Percentiles rank a stretch among this genome's conserved stretches.
phyloP scores from a whole-genome alignment of 2,329 filamentous ascomycete species.

The Xenosphaeropsis pyriputrescens region DNA sequence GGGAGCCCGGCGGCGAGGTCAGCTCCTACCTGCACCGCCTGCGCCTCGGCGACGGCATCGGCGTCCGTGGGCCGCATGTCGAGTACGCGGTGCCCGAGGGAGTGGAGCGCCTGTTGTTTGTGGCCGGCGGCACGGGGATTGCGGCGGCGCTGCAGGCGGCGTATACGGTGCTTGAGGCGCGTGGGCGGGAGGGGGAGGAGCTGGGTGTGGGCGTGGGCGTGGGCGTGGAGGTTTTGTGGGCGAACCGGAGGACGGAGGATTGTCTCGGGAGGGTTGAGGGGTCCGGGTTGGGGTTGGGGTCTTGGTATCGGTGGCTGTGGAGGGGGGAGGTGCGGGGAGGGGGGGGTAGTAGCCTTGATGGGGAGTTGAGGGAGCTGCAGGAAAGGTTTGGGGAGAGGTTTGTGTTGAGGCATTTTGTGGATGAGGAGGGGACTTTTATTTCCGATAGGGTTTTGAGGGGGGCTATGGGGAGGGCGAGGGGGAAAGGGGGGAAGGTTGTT shows the following conservation, averaged over 20 bases:
- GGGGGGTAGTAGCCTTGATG: too few species aligned
- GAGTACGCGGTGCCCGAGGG: constrained; percentile 47
- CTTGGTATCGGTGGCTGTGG: too few species aligned
- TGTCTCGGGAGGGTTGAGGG: constrained; percentile 45
- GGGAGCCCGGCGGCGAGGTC: constrained; percentile 68
- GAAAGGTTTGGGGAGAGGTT: constrained; percentile 37
- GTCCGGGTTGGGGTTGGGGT: constrained; percentile 6
- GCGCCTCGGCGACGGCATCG: constrained; percentile 45
- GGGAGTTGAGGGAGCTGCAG: constrained; percentile 46
- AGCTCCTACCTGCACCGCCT: constrained; percentile 65
- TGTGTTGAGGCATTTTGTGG: constrained; percentile 62
- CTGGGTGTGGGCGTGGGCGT: constrained; percentile 17
- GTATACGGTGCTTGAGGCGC: constrained; percentile 36
- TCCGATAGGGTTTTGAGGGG: constrained; percentile 30
- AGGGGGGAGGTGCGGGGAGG: too few species aligned
- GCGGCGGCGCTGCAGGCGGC: constrained; percentile 78
- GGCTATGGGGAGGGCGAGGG: constrained; percentile 18
- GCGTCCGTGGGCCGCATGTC: constrained; percentile 64
- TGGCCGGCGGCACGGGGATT: constrained; percentile 87
- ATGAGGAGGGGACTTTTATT: constrained; percentile 62
- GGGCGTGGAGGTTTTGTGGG: constrained; percentile 67
- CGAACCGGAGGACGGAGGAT: constrained; percentile 52
- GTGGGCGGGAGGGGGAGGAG: constrained; percentile 9
- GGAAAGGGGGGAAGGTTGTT: constrained; percentile 51
- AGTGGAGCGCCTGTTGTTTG: constrained; percentile 49